Evolutionary conservation across 768 basidiomycete species (phyloP), one percentile per base, ranked within the genome.

Genomic region (Rhodosporidiobolus odoratus): DNA sequence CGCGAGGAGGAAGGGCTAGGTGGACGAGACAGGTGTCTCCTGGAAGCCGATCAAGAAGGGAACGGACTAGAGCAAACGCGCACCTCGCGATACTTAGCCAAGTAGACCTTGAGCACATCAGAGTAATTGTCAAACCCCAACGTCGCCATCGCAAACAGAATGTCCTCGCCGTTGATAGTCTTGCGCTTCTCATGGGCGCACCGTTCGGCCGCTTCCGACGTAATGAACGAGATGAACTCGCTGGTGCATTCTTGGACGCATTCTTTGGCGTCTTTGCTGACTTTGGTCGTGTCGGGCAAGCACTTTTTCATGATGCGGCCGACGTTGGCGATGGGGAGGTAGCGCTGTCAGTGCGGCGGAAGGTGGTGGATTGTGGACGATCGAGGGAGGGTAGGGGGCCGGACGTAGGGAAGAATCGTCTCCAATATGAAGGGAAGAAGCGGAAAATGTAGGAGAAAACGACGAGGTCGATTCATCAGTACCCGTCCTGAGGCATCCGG

Each of bases 171-270:
- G 19, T 92, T 93, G 53, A 97, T 93, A 68, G 95, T 98, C 83
- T 98, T 98, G 71, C 95, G 85, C 81, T 98, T 98, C 83, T 97
- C 94, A 75, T 89, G 83, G 78, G 89, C 86, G 75, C 92, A 94
- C 77, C 92, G 92, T 80, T 97, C 95, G 23, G 91, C 92, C 8
- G 95, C 95, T 80, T 98, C 95, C 53, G 88, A 90, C 37, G 94
- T 96, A 82, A 98, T 92, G 84, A 98, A 98, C 76, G 87, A 88
- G 80, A 98, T 97, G 83, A 96, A 98, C 82, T 98, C 95, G 52
- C 90, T 92, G 65, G 96, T 92, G 81, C 94, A 96, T 81, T 97
- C 95, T 79, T 98, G 95, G 52, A 97, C 92, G 80, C 91, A 93
- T 81, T 98, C 95, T 79, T 98, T 98, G 54, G 93, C 93, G 80